phyloP scores from a whole-genome alignment of 345 rosid species.

The Pugionium dolabratum region DNA sequence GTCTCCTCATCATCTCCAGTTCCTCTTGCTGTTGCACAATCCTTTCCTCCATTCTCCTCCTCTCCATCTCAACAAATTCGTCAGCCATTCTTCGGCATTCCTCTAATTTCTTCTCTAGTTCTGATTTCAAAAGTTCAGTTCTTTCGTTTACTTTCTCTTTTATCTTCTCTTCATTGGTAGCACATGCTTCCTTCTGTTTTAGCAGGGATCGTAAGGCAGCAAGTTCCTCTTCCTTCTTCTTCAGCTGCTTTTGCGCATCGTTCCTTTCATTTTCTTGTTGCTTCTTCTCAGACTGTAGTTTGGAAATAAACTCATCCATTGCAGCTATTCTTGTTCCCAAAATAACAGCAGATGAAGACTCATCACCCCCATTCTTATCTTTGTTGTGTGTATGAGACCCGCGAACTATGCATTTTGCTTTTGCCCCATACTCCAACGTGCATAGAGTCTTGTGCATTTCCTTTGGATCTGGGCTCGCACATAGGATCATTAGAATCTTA shows the following conservation, averaged over 20 bases:
- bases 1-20: conserved; percentile 74
- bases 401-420: conserved; percentile 92
- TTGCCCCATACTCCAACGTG: conserved; percentile 96
- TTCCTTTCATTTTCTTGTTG: conserved; percentile 74
- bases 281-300: conserved; percentile 87
- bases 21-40: conserved; percentile 88
- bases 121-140: conserved; percentile 50
- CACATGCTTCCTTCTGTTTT: conserved; percentile 51
- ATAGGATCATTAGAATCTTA: conserved; percentile 88
- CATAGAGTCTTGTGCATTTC: conserved; percentile 95
- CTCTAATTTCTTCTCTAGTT: conserved; percentile 73
- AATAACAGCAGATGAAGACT: conserved; percentile 58
- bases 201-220: conserved; percentile 59
- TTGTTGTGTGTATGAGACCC: conserved; percentile 75
- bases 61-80: conserved; percentile 79
- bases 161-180: conserved; percentile 69
- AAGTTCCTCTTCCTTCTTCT: conserved; percentile 83
- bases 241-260: conserved; percentile 69
- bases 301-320: conserved; percentile 82
- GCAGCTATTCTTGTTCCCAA: conserved; percentile 81
- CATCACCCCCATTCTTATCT: conserved; percentile 66
- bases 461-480: conserved; percentile 97
- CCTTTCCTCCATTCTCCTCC: conserved; percentile 93
- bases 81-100: conserved; percentile 84
- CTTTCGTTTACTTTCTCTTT: conserved; percentile 71